Conservation (phyloP, 805 yeast genomes). For the Candida wancherniae region DNA sequence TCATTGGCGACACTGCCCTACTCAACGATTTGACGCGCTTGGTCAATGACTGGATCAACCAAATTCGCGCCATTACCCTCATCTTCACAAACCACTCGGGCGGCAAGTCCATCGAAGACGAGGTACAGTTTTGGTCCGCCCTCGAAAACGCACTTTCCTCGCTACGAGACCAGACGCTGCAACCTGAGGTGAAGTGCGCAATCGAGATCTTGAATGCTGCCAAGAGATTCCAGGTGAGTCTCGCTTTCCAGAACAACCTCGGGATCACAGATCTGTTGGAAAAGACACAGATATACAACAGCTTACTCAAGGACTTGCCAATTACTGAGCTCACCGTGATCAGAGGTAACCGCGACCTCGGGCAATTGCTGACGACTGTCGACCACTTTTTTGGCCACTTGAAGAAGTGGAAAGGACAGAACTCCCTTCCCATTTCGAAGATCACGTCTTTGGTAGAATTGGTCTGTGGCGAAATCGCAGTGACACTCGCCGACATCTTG, state of each 20-base stretch:
- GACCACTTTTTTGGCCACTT: constrained; percentile 53
- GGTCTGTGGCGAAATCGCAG: constrained; percentile 52
- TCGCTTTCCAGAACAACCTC: constrained; percentile 67
- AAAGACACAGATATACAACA: constrained; percentile 51
- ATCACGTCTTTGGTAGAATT: constrained; percentile 64
- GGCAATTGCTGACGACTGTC: constrained; percentile 42
- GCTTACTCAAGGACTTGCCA: constrained; percentile 67
- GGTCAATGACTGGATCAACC: constrained; percentile 71
- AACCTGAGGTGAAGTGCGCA: constrained; percentile 51
- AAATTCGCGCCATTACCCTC: constrained; percentile 52
- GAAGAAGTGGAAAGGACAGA: constrained; percentile 50
- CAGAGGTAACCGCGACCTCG: constrained; percentile 23
- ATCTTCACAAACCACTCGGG: constrained; percentile 49
- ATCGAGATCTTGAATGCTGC: constrained; percentile 59
- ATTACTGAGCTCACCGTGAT: constrained; percentile 43
- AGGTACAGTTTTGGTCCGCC: constrained; percentile 73
- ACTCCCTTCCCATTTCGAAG: constrained; percentile 59
- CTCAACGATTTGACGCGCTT: constrained; percentile 65
- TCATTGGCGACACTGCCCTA: constrained; percentile 42
- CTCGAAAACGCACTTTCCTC: constrained; percentile 56
- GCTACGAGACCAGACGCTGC: constrained; percentile 53
- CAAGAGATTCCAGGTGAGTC: constrained; percentile 75
- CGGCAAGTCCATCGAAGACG: constrained; percentile 55
- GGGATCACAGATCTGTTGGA: constrained; percentile 54
- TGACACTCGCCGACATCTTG: constrained; percentile 38